Evolutionary conservation across 805 yeast genomes (phyloP).

Genomic region (Pichia nanzhaoensis): DNA sequence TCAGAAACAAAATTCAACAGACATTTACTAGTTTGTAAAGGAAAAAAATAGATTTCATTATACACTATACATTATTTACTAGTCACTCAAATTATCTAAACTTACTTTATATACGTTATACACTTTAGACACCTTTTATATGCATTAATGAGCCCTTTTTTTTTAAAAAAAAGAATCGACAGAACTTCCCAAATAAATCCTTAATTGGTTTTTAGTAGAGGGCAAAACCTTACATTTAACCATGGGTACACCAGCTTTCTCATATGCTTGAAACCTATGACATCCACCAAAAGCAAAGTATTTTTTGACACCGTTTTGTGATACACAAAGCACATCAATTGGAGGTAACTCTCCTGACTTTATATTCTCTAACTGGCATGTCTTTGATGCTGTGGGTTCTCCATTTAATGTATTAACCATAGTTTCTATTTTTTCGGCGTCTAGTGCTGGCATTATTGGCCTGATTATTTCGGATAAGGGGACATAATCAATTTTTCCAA

Average conservation of each 20-base stretch:
- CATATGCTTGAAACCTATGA: conserved; percentile 85
- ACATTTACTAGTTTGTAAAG: conserved; percentile 37
- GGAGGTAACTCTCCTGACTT: conserved; percentile 70
- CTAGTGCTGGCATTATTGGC: conserved; percentile 83
- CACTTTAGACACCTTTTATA: no score
- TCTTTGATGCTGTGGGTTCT: conserved; percentile 53
- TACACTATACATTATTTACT: conserved; percentile 63
- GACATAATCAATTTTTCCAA: conserved; percentile 46
- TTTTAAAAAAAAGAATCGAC: conserved; percentile 42
- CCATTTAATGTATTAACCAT: conserved; percentile 72
- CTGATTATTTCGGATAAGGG: conserved; percentile 65
- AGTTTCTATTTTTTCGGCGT: conserved; percentile 63
- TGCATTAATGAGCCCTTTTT: background rate
- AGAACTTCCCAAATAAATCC: conserved; percentile 65
- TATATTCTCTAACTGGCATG: conserved; percentile 44
- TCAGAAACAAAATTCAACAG: conserved; percentile 34
- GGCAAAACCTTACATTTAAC: conserved; percentile 73
- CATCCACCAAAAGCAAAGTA: conserved; percentile 90
- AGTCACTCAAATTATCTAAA: no score
- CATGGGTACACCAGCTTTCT: conserved; percentile 39
- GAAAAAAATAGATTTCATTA: conserved; percentile 32
- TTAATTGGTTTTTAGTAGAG: conserved; percentile 61
- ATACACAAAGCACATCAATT: conserved; percentile 65
- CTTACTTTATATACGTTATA: conserved; percentile 58
- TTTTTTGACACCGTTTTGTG: conserved; percentile 52